Evolutionary conservation across 306 rosid genomes (phyloP).

Genomic region (Mucuna pruriens): DNA sequence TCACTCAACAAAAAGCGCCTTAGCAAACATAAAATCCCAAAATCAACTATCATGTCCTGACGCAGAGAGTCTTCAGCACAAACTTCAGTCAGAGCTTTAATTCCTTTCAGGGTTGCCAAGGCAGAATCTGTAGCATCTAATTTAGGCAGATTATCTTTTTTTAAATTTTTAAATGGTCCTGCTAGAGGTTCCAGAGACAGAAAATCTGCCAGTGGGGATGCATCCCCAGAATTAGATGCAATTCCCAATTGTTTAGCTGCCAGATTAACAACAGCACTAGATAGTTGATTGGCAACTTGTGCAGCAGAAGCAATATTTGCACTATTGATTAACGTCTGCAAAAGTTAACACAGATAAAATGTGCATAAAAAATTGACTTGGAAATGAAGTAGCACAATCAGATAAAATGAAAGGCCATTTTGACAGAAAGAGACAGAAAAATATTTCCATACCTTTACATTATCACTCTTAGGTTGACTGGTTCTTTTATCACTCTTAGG

Average conservation of each 20-base stretch:
- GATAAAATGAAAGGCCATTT: conserved; percentile 28
- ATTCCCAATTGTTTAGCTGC: conserved; percentile 66
- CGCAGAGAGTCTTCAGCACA: conserved; percentile 65
- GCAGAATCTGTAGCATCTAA: conserved; percentile 96
- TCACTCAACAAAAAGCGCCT: conserved; percentile 82
- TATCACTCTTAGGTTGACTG: conserved; percentile 64
- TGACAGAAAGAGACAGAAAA: neutral
- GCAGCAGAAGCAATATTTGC: conserved; percentile 75
- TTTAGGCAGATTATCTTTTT: conserved; percentile 69
- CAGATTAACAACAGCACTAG: conserved; percentile 79
- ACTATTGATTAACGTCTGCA: conserved; percentile 88
- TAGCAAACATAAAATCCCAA: conserved; percentile 79
- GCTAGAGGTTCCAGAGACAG: conserved; percentile 77
- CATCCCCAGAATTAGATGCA: conserved; percentile 57
- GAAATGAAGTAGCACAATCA: conserved; percentile 30
- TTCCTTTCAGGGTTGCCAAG: conserved; percentile 86
- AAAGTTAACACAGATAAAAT: conserved; percentile 41
- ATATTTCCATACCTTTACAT: conserved; percentile 71
- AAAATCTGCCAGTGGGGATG: conserved; percentile 78
- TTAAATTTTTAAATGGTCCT: conserved; percentile 68
- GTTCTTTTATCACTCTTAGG: conserved; percentile 68
- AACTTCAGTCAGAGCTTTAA: conserved; percentile 86
- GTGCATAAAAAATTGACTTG: conserved; percentile 30
- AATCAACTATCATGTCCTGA: conserved; percentile 69
- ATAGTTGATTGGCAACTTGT: conserved; percentile 78